Base-by-base conservation (phyloP, 352 stramenopile species). In the Blastocystis sp. region DNA sequence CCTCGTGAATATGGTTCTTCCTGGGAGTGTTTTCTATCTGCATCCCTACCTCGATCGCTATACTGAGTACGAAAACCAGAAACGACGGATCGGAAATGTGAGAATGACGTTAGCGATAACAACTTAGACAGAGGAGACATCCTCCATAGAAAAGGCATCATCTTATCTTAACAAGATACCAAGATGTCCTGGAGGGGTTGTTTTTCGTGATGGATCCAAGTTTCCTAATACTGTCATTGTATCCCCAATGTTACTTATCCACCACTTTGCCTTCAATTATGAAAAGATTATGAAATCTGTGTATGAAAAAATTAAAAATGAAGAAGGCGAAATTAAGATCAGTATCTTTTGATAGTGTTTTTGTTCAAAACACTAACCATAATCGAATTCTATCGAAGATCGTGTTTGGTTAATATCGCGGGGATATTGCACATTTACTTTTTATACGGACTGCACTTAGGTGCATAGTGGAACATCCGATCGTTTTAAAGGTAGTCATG, bases 221-320 rank as follows among this genome's bases (percentile, higher is more conserved):
- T 81, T 81, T 47, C 70, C 70, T 11, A 64, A 81, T 8, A 63
- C 43, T 9, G 20, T 81, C 7, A 63, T 81, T 6, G 13, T 81
- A 9, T 81, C 70, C 8, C 70, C 70, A 24, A 65, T 81, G 47
- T 41, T 81, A n/a, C 54, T 81, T 13, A 81, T 81, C 2, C 70
- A 81, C 34, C 70, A 81, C 47, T 81, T 81, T 65, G 70, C 70
- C 8, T 81, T 81, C 70, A 81, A 81, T 26, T 81, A 81, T 37
- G 70, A 81, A 62, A 20, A 9, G 2, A n/a, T 81, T 37, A 20
- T 81, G n/a, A 81, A 81, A 37, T 24, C 24, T 20, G 20, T 81
- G 2, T 30, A 64, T 20, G 47, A 18, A 34, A 13, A 13, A n/a
- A 47, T 76, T 13, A 41, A 76, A 24, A 43, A 13, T 24, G 34